Conservation (phyloP, 768 basidiomycete genomes). For the Mycena floridula region DNA sequence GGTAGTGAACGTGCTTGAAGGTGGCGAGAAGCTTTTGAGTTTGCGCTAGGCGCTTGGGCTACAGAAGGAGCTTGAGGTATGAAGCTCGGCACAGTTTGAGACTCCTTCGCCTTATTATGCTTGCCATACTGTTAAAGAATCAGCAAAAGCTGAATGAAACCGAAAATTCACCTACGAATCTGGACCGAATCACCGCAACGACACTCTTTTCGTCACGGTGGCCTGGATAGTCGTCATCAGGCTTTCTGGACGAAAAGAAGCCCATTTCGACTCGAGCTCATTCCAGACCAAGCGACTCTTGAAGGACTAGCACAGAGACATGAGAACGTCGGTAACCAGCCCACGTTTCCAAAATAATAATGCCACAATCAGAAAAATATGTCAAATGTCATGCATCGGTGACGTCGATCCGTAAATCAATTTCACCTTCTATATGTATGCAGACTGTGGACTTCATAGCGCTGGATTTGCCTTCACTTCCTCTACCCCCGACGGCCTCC, state of each 20-base stretch:
- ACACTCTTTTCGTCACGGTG: conserved; percentile 36
- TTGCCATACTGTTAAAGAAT: conserved; percentile 41
- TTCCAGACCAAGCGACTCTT: too few species aligned
- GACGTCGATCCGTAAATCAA: too few species aligned
- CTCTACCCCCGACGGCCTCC: too few species aligned
- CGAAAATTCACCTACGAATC: conserved; percentile 39
- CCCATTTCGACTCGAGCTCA: too few species aligned
- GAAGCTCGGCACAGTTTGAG: conserved; percentile 33
- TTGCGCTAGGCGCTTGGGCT: conserved; percentile 31
- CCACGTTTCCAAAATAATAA: too few species aligned
- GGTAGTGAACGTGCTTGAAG: neutral
- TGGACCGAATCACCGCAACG: conserved; percentile 52
- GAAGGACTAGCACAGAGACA: too few species aligned
- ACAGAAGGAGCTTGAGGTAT: conserved; percentile 23
- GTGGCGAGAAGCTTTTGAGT: conserved; percentile 17
- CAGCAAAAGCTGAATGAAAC: neutral
- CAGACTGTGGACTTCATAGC: too few species aligned
- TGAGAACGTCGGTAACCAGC: too few species aligned
- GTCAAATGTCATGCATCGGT: too few species aligned
- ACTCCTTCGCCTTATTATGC: conserved; percentile 52
- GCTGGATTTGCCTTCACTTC: too few species aligned
- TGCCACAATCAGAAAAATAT: too few species aligned
- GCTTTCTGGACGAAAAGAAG: conserved; percentile 46
- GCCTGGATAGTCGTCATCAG: conserved; percentile 29
- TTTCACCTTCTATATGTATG: too few species aligned